Conservation (phyloP, 2,329 filamentous ascomycete species). For the Ascochyta koolunga region DNA sequence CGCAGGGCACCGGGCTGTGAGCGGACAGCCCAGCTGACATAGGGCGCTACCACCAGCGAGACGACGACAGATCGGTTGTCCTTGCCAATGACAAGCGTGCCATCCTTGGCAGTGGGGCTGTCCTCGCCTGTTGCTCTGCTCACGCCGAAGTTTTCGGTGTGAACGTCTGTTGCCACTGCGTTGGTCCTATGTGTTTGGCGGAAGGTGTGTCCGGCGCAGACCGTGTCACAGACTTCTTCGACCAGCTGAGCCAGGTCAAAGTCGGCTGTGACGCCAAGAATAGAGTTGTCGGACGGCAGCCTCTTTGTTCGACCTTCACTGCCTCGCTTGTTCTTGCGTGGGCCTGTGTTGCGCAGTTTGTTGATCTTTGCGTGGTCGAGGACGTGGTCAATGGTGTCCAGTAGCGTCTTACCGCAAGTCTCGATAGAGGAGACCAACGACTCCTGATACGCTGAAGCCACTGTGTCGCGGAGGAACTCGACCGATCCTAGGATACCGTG, state of each 20-base stretch:
- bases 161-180: constrained; percentile 23
- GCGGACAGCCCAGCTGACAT: constrained; percentile 37
- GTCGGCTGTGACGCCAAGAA: constrained; percentile 38
- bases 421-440: constrained; percentile 43
- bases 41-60: constrained; percentile 38
- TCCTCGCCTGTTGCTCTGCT: constrained; percentile 25
- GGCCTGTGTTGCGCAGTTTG: constrained; percentile 34
- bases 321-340: constrained; percentile 23
- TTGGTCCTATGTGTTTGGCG: constrained; percentile 35
- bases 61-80: constrained; percentile 34
- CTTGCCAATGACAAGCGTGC: constrained; percentile 20
- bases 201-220: constrained; percentile 58
- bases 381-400: constrained; percentile 50
- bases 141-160: constrained; percentile 11
- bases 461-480: constrained; percentile 41
- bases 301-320: constrained; percentile 30
- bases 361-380: constrained; percentile 48
- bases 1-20: constrained; percentile 41
- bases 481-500: constrained; percentile 63
- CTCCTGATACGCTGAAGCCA: constrained; percentile 49
- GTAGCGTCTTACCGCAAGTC: constrained; percentile 46
- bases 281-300: constrained; percentile 35
- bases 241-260: constrained; percentile 42
- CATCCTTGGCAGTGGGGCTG: not conserved
- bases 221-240: constrained; percentile 63